Evolutionary conservation across 345 rosid genomes (phyloP).

Genomic region (Ceriops zippeliana): DNA sequence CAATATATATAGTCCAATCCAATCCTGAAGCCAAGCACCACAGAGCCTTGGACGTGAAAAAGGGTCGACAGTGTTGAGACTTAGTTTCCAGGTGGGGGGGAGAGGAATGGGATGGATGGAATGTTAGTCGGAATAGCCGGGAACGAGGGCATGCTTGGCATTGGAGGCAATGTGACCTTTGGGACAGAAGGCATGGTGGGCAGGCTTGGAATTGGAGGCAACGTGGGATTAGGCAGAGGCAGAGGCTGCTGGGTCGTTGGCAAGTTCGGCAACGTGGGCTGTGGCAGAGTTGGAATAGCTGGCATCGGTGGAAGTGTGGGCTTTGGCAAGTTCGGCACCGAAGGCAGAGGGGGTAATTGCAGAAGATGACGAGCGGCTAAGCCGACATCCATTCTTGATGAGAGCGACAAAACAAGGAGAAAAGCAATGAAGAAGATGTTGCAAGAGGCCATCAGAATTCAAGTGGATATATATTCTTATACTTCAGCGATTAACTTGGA

Average conservation of each 20-base stretch:
- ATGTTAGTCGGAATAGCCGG: conserved; percentile 8
- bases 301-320: background rate
- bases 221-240: background rate
- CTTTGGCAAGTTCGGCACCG: background rate
- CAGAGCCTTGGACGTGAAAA: background rate
- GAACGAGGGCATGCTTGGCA: conserved; percentile 20
- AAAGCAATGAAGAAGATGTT: too few species aligned
- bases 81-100: conserved; percentile 17
- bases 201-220: background rate
- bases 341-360: too few species aligned
- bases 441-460: too few species aligned
- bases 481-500: too few species aligned
- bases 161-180: conserved; percentile 18
- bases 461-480: too few species aligned
- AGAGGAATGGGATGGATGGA: conserved; percentile 15
- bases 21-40: too few species aligned
- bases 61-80: background rate
- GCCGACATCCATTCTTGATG: background rate
- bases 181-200: background rate
- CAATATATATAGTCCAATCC: too few species aligned
- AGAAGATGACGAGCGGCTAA: background rate
- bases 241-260: background rate
- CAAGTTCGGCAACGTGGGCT: conserved; percentile 1
- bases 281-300: background rate
- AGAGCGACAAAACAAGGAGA: too few species aligned